phyloP scores from a whole-genome alignment of 106 monocot species.

The Dendrobium officinale region DNA sequence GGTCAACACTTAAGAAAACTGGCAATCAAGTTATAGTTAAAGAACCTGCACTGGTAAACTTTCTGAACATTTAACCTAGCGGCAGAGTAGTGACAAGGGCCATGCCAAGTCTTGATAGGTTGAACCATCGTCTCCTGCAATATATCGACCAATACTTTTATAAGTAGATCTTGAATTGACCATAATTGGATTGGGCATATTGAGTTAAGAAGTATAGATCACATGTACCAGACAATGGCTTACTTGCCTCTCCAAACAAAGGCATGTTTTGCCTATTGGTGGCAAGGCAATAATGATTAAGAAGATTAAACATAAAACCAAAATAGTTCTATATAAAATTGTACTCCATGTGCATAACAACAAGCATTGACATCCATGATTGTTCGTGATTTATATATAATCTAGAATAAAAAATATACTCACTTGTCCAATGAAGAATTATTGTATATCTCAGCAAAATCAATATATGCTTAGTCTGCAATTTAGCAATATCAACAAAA shows the following conservation, averaged over 20 bases:
- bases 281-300: background rate
- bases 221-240: background rate
- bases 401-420: conserved; percentile 6
- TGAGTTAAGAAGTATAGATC: too few relatives aligned
- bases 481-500: too few relatives aligned
- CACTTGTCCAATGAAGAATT: conserved; percentile 37
- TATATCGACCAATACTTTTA: too few relatives aligned
- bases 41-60: too few relatives aligned
- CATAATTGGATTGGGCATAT: too few relatives aligned
- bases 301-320: background rate
- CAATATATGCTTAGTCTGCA: conserved; percentile 3
- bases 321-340: background rate
- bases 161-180: too few relatives aligned
- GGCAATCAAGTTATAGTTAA: too few relatives aligned
- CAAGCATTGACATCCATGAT: background rate
- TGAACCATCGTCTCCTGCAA: too few relatives aligned
- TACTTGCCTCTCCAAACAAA: conserved; percentile 37
- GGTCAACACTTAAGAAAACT: too few relatives aligned
- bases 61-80: too few relatives aligned
- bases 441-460: conserved; percentile 56
- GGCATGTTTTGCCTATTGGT: conserved; percentile 45
- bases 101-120: too few relatives aligned
- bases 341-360: background rate
- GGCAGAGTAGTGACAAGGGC: too few relatives aligned
- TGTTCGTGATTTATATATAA: background rate